A percentile compares a stretch with the other conserved stretches of the same genome.
These are phyloP conservation scores for Lactarius tabidus DNA, from an alignment of 768 basidiomycete species.

Conservation along the genomic window DNA sequence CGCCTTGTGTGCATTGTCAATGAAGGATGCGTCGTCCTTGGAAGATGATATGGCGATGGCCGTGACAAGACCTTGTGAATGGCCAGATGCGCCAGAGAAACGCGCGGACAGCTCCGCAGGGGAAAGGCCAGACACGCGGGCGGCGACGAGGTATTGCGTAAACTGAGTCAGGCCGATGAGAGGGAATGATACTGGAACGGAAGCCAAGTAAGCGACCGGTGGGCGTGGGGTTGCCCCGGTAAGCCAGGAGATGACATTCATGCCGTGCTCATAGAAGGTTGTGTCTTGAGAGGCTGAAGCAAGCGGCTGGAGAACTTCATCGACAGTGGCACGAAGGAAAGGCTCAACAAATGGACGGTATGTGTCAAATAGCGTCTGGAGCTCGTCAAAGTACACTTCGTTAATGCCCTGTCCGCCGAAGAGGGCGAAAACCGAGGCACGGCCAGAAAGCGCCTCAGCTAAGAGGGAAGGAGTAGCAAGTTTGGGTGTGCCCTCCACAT, in stretches of 20 bases:
- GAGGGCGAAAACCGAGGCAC: constrained; percentile 80
- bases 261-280: constrained; percentile 72
- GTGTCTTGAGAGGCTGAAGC: constrained; percentile 54
- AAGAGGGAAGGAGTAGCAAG: constrained; percentile 67
- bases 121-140: constrained; percentile 66
- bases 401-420: constrained; percentile 99
- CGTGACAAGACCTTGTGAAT: constrained; percentile 95
- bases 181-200: constrained; percentile 90
- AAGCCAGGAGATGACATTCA: constrained; percentile 85
- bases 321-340: constrained; percentile 61
- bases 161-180: constrained; percentile 96
- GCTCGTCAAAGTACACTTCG: constrained; percentile 96
- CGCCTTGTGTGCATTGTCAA: constrained; percentile 74
- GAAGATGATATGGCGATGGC: constrained; percentile 88
- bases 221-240: constrained; percentile 66
- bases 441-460: constrained; percentile 52
- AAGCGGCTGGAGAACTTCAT: constrained; percentile 67
- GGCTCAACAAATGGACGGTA: constrained; percentile 83
- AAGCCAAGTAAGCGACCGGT: constrained; percentile 80
- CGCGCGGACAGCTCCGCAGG: constrained; percentile 76
- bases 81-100: constrained; percentile 87
- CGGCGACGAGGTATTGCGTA: constrained; percentile 82
- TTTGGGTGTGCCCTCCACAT: constrained; percentile 51
- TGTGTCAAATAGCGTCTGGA: constrained; percentile 85
- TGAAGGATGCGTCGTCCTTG: constrained; percentile 66